Conservation (phyloP, 2,329 filamentous ascomycete genomes). For the Scedosporium dehoogii region DNA sequence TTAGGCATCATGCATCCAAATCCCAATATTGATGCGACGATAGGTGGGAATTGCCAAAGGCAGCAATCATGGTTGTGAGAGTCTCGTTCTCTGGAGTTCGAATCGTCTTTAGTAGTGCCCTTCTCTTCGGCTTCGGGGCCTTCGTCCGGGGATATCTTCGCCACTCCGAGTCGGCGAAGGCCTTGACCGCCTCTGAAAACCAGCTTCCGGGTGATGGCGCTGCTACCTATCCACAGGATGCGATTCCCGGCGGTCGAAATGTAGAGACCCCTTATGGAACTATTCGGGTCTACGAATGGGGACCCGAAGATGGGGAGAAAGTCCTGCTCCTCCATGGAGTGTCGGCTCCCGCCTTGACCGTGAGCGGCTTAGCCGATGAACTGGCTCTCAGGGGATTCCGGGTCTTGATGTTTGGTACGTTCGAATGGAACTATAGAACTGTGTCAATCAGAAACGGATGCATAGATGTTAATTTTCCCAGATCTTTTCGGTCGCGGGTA, state of each 20-base stretch:
- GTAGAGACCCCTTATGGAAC: conserved; percentile 61
- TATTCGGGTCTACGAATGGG: conserved; percentile 72
- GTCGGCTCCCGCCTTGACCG: conserved; percentile 62
- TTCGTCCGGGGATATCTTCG: too few species aligned
- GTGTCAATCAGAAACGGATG: neutral
- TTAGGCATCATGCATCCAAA: too few species aligned
- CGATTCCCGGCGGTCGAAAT: conserved; percentile 59
- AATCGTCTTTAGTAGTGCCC: too few species aligned
- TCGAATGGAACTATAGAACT: neutral
- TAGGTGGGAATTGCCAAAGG: too few species aligned
- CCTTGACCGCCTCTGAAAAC: too few species aligned
- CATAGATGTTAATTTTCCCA: conserved; percentile 16
- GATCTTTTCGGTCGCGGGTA: conserved; percentile 72
- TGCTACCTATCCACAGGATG: conserved; percentile 52
- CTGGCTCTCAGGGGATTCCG: conserved; percentile 58
- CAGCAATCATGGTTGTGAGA: too few species aligned
- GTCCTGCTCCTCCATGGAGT: conserved; percentile 74
- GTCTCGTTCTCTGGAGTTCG: too few species aligned
- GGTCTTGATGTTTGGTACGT: conserved; percentile 67
- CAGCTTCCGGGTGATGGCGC: neutral
- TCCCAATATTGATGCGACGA: too few species aligned
- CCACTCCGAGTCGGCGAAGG: too few species aligned
- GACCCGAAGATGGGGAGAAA: conserved; percentile 59
- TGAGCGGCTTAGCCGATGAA: conserved; percentile 55
- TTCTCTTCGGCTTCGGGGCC: too few species aligned